Base-by-base conservation (phyloP, 805 yeast genomes). In the Lachancea cidri region DNA sequence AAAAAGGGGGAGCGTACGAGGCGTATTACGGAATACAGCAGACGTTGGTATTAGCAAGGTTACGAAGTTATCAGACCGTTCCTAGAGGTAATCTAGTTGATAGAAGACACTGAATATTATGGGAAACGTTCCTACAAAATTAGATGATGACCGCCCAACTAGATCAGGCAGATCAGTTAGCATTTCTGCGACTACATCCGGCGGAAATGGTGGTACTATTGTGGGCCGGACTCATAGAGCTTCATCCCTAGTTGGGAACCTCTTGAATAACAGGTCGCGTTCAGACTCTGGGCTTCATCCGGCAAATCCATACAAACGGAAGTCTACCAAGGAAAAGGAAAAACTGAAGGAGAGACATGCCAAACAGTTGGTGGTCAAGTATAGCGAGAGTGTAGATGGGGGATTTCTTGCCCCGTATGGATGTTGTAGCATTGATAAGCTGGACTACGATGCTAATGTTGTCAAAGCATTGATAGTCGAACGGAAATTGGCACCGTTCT, bases 391-490 rank as follows among this genome's bases (percentile, higher is more conserved):
- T 47, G 95, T 91, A 13, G 98, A 93, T 64, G 98, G 98, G 15
- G 98, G 98, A 2, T 88, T 68, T 57, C 65, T 91, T 48, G 96
- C 95, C 1, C 96, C 98, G 0, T 86, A 76, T 63, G 97, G 97
- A 2, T 84, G 85, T 24, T 91, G 91, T 63, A 76, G 80, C 48
- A 70, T 74, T 24, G 79, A 83, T 35, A 81, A 79, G 51, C 60
- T 83, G 41, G 95, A 86, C 59, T 91, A 78, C 65, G 76, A 83
- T 53, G 74, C 84, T 13, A 75, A 74, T 13, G 68, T 83, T 3
- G 97, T 93, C n/a, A 73, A 85, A 39, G 73, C 67, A 14, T 67
- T 84, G 30, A 83, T 91, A 17, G 67, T 80, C 15, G 76, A 76
- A 22, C 73, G 98, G 36, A 74, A 72, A 50, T 54, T 91, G 30